phyloP scores from a whole-genome alignment of 108 stramenopile species.

The Mayamaea pseudoterrestris region DNA sequence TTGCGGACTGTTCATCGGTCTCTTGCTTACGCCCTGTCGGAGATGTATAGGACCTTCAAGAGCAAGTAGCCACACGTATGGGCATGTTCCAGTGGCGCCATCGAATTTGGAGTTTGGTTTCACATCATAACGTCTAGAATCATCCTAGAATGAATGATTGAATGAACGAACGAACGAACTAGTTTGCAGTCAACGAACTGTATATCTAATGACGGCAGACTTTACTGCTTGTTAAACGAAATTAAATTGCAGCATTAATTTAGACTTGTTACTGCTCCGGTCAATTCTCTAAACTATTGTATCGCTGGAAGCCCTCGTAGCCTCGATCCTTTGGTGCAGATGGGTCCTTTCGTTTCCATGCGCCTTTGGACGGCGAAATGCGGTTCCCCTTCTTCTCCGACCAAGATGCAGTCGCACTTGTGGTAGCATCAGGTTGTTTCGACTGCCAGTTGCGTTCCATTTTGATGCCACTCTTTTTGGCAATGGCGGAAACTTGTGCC shows the following conservation, averaged over 20 bases:
- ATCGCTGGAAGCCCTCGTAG: constrained; percentile 65
- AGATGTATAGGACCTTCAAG: not conserved
- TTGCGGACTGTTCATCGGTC: constrained; percentile 21
- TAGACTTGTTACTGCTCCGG: too few relatives aligned
- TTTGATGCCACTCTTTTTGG: constrained; percentile 40
- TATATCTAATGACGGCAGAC: too few relatives aligned
- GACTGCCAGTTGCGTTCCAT: constrained; percentile 2
- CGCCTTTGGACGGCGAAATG: constrained; percentile 36
- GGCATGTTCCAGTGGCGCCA: constrained; percentile 7
- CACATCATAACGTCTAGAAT: too few relatives aligned
- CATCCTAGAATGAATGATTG: too few relatives aligned
- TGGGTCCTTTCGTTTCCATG: constrained; percentile 35
- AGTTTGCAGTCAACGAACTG: too few relatives aligned
- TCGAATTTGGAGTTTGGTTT: not conserved
- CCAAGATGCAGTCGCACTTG: too few relatives aligned
- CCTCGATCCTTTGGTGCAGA: constrained; percentile 49
- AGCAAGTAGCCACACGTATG: not conserved
- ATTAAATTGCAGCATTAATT: too few relatives aligned
- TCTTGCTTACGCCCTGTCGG: constrained; percentile 28
- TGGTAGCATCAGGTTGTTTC: too few relatives aligned
- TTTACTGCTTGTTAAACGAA: too few relatives aligned
- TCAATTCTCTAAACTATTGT: constrained; percentile 17
- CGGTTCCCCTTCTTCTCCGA: constrained; percentile 12
- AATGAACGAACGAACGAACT: too few relatives aligned
- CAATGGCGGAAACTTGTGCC: constrained; percentile 31